Conservation (phyloP, 2,329 filamentous ascomycete genomes). For the Phialophora macrospora region DNA sequence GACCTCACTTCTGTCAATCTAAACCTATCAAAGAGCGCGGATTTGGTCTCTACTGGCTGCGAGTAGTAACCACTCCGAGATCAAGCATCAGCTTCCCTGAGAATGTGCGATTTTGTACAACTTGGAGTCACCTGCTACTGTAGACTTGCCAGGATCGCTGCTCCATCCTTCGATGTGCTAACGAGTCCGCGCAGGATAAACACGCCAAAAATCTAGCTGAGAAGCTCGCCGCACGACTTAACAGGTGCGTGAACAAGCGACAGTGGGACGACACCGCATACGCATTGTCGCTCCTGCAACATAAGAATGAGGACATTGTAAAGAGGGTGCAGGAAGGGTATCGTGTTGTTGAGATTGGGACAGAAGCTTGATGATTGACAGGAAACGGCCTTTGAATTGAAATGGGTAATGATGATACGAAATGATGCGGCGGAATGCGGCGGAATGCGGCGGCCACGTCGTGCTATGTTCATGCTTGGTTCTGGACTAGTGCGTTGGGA, state of each 20-base stretch:
- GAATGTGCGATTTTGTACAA: too few species aligned
- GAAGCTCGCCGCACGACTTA: conserved; percentile 85
- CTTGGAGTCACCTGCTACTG: too few species aligned
- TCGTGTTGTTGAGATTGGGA: conserved; percentile 70
- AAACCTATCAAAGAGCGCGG: too few species aligned
- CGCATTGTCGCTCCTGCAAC: conserved; percentile 83
- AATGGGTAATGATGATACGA: not conserved
- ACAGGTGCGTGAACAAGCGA: conserved; percentile 85
- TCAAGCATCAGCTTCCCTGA: too few species aligned
- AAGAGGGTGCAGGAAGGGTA: conserved; percentile 52
- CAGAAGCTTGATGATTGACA: conserved; percentile 55
- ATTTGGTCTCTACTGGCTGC: too few species aligned
- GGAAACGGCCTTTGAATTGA: not conserved
- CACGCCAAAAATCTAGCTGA: conserved; percentile 92
- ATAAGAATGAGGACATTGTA: conserved; percentile 59
- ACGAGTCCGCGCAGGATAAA: conserved; percentile 71
- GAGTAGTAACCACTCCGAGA: too few species aligned
- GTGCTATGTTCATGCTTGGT: not conserved
- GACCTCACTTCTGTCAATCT: too few species aligned
- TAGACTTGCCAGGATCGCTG: not conserved
- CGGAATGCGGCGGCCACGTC: not conserved
- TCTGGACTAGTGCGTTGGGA: not conserved
- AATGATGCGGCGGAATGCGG: too few species aligned
- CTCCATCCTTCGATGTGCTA: not conserved
- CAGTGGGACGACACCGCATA: conserved; percentile 99